Evolutionary conservation across 352 stramenopile genomes (phyloP).

Genomic region (Elongisporangium senticosum): DNA sequence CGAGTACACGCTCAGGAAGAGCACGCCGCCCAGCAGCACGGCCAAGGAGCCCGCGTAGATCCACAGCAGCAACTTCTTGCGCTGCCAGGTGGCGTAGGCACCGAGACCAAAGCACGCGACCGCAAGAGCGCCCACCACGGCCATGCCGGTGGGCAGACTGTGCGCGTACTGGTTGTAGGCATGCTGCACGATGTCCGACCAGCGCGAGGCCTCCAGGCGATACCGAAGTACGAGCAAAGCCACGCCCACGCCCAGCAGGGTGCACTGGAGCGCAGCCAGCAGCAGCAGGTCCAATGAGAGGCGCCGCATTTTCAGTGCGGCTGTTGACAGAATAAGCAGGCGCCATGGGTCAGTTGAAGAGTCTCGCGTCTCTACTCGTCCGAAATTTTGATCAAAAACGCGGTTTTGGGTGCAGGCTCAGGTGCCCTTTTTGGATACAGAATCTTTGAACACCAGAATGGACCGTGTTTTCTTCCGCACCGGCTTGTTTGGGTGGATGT

Average conservation of each 20-base stretch:
- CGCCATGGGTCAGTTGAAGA: background rate
- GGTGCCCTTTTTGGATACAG: background rate
- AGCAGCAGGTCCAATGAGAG: background rate
- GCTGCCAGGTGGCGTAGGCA: slow-evolving; percentile 3
- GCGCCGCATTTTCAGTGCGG: background rate
- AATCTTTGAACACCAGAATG: background rate
- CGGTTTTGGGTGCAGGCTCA: background rate
- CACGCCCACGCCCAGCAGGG: slow-evolving; percentile 2
- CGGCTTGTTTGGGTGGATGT: background rate
- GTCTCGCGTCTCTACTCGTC: background rate
- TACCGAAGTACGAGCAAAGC: slow-evolving; percentile 2
- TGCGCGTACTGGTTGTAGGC: slow-evolving; percentile 8
- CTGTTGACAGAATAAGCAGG: background rate
- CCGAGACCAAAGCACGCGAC: slow-evolving; percentile 6
- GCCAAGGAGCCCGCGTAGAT: slow-evolving; percentile 8
- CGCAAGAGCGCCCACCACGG: slow-evolving; percentile 2
- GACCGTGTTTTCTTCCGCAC: background rate
- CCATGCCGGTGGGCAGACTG: slow-evolving; percentile 6
- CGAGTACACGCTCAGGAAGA: slow-evolving; percentile 7
- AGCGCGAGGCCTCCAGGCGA: slow-evolving; percentile 6
- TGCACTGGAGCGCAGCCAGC: background rate
- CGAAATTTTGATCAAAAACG: background rate
- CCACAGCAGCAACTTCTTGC: slow-evolving; percentile 7
- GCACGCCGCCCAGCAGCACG: slow-evolving; percentile 3
- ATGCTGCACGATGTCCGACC: slow-evolving; percentile 7